Percentiles rank a stretch among this genome's conserved stretches.
These are phyloP conservation scores for Wickerhamomyces queroliae DNA, from an alignment of 805 yeast species.

Conservation along the genomic window DNA sequence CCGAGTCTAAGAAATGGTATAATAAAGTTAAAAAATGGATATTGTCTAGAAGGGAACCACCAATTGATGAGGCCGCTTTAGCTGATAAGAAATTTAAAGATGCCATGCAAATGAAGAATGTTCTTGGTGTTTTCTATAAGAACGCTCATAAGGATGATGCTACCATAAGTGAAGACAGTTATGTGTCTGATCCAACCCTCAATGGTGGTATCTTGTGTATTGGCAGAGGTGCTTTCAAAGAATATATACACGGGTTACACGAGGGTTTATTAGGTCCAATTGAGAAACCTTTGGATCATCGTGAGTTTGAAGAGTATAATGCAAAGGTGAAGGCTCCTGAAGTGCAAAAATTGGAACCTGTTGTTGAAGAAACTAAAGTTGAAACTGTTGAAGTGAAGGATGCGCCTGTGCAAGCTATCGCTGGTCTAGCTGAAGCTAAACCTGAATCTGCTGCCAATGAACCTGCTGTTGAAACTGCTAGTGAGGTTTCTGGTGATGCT, in stretches of 20 bases:
- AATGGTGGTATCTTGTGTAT: slow-evolving; percentile 88
- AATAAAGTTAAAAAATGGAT: slow-evolving; percentile 10
- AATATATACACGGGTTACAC: slow-evolving; percentile 83
- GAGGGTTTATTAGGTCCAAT: slow-evolving; percentile 95
- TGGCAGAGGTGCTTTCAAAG: slow-evolving; percentile 96
- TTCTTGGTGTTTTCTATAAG: slow-evolving; percentile 54
- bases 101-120: slow-evolving; percentile 34
- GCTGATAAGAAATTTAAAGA: slow-evolving; percentile 21
- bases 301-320: slow-evolving; percentile 8
- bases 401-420: too few species aligned
- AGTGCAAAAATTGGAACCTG: too few species aligned
- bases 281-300: slow-evolving; percentile 37
- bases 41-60: slow-evolving; percentile 3
- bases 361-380: too few species aligned
- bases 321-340: not conserved
- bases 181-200: slow-evolving; percentile 33
- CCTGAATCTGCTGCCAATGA: not conserved
- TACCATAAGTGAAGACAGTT: slow-evolving; percentile 40
- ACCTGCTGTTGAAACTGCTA: too few species aligned
- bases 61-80: slow-evolving; percentile 13
- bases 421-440: slow-evolving; percentile 2
- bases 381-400: slow-evolving; percentile 18
- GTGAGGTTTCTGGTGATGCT: too few species aligned
- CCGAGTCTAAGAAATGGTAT: slow-evolving; percentile 14
- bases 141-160: slow-evolving; percentile 19